phyloP scores from a whole-genome alignment of 345 rosid species.

The Kandelia obovata region DNA sequence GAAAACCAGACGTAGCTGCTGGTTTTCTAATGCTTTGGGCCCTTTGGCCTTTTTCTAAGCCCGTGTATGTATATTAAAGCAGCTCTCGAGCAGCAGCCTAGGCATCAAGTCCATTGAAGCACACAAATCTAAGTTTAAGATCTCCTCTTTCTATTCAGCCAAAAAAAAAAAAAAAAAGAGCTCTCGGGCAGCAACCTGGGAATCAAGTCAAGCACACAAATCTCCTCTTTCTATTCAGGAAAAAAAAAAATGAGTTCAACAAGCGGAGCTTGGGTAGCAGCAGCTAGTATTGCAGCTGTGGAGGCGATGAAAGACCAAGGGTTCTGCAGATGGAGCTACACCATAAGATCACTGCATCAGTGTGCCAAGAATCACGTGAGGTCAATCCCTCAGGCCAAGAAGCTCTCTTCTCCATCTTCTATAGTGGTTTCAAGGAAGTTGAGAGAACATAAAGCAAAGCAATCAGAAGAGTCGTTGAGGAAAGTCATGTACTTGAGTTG shows the following conservation, averaged over 20 bases:
- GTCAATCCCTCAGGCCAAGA: conserved; percentile 42
- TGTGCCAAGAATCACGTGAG: conserved; percentile 38
- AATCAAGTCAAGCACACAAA: too few species aligned
- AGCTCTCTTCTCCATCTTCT: conserved; percentile 39
- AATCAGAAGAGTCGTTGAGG: conserved; percentile 22
- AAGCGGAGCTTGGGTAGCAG: conserved; percentile 50
- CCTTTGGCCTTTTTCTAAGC: too few species aligned
- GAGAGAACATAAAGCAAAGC: conserved; percentile 15
- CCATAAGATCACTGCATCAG: conserved; percentile 36
- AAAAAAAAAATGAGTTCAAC: conserved; percentile 19
- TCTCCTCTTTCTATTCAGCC: not conserved
- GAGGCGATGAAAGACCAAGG: conserved; percentile 66
- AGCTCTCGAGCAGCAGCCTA: too few species aligned
- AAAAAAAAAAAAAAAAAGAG: too few species aligned
- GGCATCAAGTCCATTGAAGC: not conserved
- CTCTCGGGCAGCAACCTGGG: too few species aligned
- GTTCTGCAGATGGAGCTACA: conserved; percentile 53
- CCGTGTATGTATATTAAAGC: too few species aligned
- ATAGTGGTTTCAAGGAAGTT: conserved; percentile 5
- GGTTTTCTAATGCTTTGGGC: too few species aligned
- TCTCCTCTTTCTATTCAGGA: too few species aligned
- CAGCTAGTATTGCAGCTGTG: conserved; percentile 50
- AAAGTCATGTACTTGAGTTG: conserved; percentile 31
- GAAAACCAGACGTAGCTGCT: too few species aligned
- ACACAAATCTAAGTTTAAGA: not conserved